phyloP scores from a whole-genome alignment of 495 filamentous ascomycete species.

The Hypomontagnella submonticulosa region DNA sequence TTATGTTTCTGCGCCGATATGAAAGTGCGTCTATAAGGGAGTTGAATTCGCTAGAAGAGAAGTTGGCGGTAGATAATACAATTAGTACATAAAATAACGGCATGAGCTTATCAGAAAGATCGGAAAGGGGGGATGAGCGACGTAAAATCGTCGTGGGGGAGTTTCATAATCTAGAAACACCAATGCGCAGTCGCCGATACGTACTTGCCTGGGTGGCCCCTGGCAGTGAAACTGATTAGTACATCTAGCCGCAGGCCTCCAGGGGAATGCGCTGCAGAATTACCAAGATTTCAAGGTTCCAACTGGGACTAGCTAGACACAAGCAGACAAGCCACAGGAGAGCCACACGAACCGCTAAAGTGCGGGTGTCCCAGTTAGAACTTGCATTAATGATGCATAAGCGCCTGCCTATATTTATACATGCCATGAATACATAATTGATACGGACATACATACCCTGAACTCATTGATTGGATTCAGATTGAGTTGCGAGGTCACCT shows the following conservation, averaged over 20 bases:
- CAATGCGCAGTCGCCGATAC: slow-evolving; percentile 24
- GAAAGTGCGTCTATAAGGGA: neutral
- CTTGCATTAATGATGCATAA: too few species aligned
- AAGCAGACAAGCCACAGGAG: too few species aligned
- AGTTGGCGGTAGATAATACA: slow-evolving; percentile 2
- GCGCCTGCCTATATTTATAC: too few species aligned
- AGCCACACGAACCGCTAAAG: too few species aligned
- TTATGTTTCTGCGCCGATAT: slow-evolving; percentile 7
- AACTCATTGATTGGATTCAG: too few species aligned
- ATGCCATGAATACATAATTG: too few species aligned
- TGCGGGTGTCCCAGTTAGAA: too few species aligned
- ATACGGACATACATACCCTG: too few species aligned
- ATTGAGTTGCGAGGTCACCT: too few species aligned
- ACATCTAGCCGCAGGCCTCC: neutral
- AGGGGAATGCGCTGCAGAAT: too few species aligned
- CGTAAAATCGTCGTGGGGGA: slow-evolving; percentile 23
- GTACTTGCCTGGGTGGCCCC: slow-evolving; percentile 15
- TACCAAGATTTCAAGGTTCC: too few species aligned
- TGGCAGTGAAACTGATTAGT: slow-evolving; percentile 13
- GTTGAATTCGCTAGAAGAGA: neutral
- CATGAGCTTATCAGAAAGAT: slow-evolving; percentile 14
- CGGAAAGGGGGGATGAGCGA: slow-evolving; percentile 15
- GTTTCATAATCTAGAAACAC: slow-evolving; percentile 34
- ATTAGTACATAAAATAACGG: slow-evolving; percentile 10
- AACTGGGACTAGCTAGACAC: too few species aligned